A percentile compares a stretch with the other conserved stretches of the same genome.
Conservation (phyloP, 2,329 filamentous ascomycete genomes). For the Ampelomyces quisqualis region DNA sequence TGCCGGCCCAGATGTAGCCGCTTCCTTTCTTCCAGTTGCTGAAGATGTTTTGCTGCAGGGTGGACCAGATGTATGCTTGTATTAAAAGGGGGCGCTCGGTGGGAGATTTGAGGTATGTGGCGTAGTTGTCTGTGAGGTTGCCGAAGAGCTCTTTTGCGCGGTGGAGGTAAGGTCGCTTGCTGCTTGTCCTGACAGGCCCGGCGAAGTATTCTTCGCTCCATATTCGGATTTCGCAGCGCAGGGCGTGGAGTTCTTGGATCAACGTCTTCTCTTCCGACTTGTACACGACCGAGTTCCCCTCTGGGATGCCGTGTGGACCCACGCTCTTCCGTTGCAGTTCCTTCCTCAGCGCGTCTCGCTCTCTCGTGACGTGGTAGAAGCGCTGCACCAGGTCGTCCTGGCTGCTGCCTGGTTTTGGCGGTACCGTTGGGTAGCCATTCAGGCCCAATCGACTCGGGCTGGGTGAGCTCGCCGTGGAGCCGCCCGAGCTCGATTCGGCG, state of each 20-base stretch:
- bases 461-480: constrained; percentile 17
- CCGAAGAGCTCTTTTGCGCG: constrained; percentile 37
- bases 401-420: constrained; percentile 38
- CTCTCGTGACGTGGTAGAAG: constrained; percentile 43
- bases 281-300: constrained; percentile 29
- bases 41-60: constrained; percentile 42
- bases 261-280: constrained; percentile 41
- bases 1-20: constrained; percentile 43
- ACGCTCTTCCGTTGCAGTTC: constrained; percentile 40
- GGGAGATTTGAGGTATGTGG: constrained; percentile 34
- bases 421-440: constrained; percentile 38
- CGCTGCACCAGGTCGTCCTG: constrained; percentile 43
- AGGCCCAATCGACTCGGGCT: constrained; percentile 26
- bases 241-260: constrained; percentile 37
- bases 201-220: constrained; percentile 42
- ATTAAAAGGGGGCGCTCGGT: constrained; percentile 38
- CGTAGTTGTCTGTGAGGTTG: constrained; percentile 38
- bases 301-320: constrained; percentile 32
- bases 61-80: constrained; percentile 42
- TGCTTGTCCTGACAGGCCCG: constrained; percentile 28
- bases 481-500: constrained; percentile 29
- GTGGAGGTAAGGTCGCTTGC: constrained; percentile 36
- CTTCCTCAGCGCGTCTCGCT: constrained; percentile 41
- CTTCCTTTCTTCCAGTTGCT: constrained; percentile 39
- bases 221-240: constrained; percentile 38